A percentile compares a stretch with the other conserved stretches of the same genome.
Conservation (phyloP, 2,329 filamentous ascomycete genomes). For the Torrubiellomyces zombiae region DNA sequence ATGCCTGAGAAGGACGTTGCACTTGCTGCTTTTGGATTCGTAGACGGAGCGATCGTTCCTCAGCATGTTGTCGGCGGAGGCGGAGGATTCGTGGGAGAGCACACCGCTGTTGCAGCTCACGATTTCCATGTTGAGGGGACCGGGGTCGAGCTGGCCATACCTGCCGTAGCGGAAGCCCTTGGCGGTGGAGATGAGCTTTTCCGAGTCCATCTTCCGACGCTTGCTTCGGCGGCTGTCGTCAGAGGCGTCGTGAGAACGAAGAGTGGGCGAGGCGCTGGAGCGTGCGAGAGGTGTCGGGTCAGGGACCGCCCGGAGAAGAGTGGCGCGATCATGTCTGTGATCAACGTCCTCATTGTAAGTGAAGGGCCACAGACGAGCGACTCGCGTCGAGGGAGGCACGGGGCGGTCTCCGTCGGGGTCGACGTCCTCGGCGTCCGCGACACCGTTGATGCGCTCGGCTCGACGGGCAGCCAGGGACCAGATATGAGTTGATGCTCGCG, state of each 20-base stretch:
- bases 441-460: conserved; percentile 20
- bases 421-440: no score
- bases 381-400: no score
- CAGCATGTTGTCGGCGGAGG: conserved; percentile 66
- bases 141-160: conserved; percentile 74
- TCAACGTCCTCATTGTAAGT: no score
- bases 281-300: no score
- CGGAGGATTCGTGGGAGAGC: conserved; percentile 43
- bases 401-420: no score
- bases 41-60: conserved; percentile 73
- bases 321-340: no score
- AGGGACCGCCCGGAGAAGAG: no score
- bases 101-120: conserved; percentile 76
- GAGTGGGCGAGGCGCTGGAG: conserved; percentile 16
- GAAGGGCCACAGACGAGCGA: no score
- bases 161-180: conserved; percentile 63
- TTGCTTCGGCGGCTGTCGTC: conserved; percentile 41
- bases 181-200: conserved; percentile 31
- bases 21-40: conserved; percentile 73
- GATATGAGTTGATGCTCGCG: no score
- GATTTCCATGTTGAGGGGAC: conserved; percentile 70
- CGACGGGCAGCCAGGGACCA: conserved; percentile 15
- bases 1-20: conserved; percentile 75
- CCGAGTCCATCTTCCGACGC: conserved; percentile 53
- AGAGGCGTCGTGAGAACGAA: conserved; percentile 20